A percentile compares a stretch with the other conserved stretches of the same genome.
Evolutionary conservation across 1,284 basidiomycete species (phyloP).

Genomic region (Thecaphora thlaspeos): DNA sequence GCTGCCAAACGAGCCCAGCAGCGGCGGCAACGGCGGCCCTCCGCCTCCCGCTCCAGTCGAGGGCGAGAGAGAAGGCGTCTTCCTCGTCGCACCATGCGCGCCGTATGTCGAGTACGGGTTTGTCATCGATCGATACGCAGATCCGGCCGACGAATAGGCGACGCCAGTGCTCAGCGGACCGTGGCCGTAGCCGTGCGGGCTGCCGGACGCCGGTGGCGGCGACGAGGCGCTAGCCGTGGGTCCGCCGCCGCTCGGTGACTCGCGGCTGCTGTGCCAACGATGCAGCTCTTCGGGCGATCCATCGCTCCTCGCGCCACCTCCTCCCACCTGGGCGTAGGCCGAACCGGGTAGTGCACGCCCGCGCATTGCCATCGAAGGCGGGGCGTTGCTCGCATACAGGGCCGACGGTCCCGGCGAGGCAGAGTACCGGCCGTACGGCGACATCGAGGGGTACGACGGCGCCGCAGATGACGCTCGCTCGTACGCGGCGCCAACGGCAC

Average conservation of each 20-base stretch:
- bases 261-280: constrained; percentile 26
- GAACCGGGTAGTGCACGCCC: neutral
- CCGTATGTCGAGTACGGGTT: neutral
- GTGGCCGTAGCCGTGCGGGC: too few relatives aligned
- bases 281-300: constrained; percentile 16
- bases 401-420: constrained; percentile 12
- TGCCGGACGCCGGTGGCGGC: too few relatives aligned
- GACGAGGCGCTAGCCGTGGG: neutral
- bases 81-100: constrained; percentile 24
- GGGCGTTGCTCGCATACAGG: constrained; percentile 15
- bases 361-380: constrained; percentile 1
- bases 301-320: constrained; percentile 10
- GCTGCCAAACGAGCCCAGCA: constrained; percentile 17
- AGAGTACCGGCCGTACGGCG: constrained; percentile 16
- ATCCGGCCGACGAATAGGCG: constrained; percentile 2
- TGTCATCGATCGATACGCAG: neutral
- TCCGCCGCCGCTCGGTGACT: constrained; percentile 26
- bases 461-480: constrained; percentile 8
- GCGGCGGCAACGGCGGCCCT: constrained; percentile 27
- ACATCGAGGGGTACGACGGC: neutral
- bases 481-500: constrained; percentile 1
- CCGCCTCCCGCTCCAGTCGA: constrained; percentile 16
- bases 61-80: constrained; percentile 20
- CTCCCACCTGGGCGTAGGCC: neutral
- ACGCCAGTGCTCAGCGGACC: too few relatives aligned